These are phyloP conservation scores for Gossypium schwendimanii DNA, from an alignment of 441 rosid species.

Conservation along the genomic window DNA sequence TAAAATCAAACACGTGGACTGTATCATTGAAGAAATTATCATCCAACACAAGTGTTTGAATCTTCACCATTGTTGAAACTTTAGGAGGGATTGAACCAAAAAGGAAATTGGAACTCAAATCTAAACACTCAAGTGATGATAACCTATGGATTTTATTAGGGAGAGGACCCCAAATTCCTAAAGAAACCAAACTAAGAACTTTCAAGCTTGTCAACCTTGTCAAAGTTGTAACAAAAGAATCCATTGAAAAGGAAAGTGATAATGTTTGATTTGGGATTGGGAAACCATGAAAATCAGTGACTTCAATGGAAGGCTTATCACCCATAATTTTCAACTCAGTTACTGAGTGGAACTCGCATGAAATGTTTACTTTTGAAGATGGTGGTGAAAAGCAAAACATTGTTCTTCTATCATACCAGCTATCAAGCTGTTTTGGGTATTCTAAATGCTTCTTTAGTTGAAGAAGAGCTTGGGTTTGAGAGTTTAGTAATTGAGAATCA, in stretches of 20 bases:
- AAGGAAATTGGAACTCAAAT: constrained; percentile 79
- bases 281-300: constrained; percentile 44
- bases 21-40: constrained; percentile 66
- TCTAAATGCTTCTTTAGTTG: constrained; percentile 82
- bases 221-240: constrained; percentile 73
- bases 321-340: constrained; percentile 80
- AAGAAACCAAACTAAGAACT: constrained; percentile 64
- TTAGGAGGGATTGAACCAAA: constrained; percentile 67
- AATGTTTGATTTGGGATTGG: constrained; percentile 61
- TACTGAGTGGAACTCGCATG: constrained; percentile 51
- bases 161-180: constrained; percentile 86
- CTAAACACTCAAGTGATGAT: constrained; percentile 61
- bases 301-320: constrained; percentile 45
- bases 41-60: constrained; percentile 60
- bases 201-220: constrained; percentile 72
- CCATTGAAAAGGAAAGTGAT: constrained; percentile 62
- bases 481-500: constrained; percentile 47
- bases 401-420: constrained; percentile 51
- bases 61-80: constrained; percentile 63
- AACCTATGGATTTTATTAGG: constrained; percentile 81
- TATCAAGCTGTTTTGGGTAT: constrained; percentile 56
- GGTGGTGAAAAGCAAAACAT: constrained; percentile 58
- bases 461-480: constrained; percentile 54
- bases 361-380: constrained; percentile 48
- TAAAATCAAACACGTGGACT: constrained; percentile 54